These are phyloP conservation scores for Arabidopsis suecica DNA, from an alignment of 345 rosid genomes.

Conservation along the genomic window DNA sequence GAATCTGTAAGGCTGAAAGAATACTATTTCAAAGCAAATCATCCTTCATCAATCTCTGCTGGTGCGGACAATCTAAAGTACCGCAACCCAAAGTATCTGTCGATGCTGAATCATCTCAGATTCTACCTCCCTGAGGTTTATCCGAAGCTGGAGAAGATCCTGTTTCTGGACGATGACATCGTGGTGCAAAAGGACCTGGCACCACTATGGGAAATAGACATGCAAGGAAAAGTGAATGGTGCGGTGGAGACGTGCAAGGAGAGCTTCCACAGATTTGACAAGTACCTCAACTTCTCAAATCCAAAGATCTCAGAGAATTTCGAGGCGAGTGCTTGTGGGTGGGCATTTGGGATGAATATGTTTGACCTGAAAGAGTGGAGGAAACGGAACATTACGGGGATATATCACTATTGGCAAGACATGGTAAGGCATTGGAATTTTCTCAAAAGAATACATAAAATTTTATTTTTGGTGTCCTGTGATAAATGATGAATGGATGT, in stretches of 20 bases:
- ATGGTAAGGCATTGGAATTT: slow-evolving; percentile 53
- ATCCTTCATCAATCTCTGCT: slow-evolving; percentile 67
- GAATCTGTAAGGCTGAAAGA: slow-evolving; percentile 86
- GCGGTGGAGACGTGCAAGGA: slow-evolving; percentile 93
- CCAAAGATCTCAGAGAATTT: slow-evolving; percentile 80
- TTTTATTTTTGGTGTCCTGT: background rate
- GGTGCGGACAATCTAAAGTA: slow-evolving; percentile 86
- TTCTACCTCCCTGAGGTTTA: slow-evolving; percentile 91
- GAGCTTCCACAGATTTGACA: slow-evolving; percentile 94
- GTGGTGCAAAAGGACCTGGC: slow-evolving; percentile 88
- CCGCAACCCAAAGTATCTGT: slow-evolving; percentile 81
- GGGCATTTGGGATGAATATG: slow-evolving; percentile 99
- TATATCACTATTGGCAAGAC: slow-evolving; percentile 97
- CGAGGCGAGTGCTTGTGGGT: slow-evolving; percentile 83
- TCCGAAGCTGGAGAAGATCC: slow-evolving; percentile 75
- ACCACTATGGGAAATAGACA: slow-evolving; percentile 76
- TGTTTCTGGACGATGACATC: slow-evolving; percentile 85
- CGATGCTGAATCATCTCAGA: slow-evolving; percentile 88
- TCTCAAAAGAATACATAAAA: background rate
- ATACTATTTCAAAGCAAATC: slow-evolving; percentile 80
- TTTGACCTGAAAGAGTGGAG: slow-evolving; percentile 96
- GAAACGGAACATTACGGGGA: slow-evolving; percentile 82
- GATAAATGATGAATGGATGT: slow-evolving; percentile 28
- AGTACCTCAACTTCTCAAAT: slow-evolving; percentile 96
- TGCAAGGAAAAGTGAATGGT: slow-evolving; percentile 83